These are phyloP conservation scores for Kurtzmaniella natalensis DNA, from an alignment of 1,139 yeast genomes.

Conservation along the genomic window DNA sequence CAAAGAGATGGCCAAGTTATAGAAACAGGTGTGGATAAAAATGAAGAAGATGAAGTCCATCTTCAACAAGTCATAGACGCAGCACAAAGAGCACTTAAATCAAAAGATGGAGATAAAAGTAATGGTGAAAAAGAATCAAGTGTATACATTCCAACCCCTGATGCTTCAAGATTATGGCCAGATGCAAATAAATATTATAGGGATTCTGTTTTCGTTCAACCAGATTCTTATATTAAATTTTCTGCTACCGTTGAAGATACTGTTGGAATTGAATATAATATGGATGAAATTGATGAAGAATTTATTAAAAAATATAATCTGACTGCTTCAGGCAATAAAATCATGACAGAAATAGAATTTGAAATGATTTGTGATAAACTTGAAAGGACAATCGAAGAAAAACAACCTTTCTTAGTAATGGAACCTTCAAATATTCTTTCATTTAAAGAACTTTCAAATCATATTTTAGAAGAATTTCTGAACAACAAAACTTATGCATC, in stretches of 20 bases:
- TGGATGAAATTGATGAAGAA: conserved; percentile 85
- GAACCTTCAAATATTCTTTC: conserved; percentile 76
- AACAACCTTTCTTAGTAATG: conserved; percentile 84
- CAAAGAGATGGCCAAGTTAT: conserved; percentile 86
- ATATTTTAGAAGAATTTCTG: conserved; percentile 33
- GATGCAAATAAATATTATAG: conserved; percentile 72
- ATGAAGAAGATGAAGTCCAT: conserved; percentile 96
- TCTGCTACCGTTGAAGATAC: conserved; percentile 96
- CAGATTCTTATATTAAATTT: conserved; percentile 78
- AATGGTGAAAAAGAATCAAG: conserved; percentile 33
- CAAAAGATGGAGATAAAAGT: conserved; percentile 43
- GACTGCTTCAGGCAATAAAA: conserved; percentile 16
- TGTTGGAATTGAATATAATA: conserved; percentile 76
- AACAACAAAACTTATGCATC: conserved; percentile 20
- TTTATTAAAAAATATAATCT: conserved; percentile 39
- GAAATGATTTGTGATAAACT: conserved; percentile 73
- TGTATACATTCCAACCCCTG: conserved; percentile 94
- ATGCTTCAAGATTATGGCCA: conserved; percentile 80
- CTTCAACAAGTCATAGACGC: conserved; percentile 85
- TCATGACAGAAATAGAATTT: conserved; percentile 76
- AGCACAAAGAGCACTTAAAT: conserved; percentile 56
- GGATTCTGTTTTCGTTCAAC: conserved; percentile 59
- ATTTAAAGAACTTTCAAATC: conserved; percentile 61
- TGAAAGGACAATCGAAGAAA: conserved; percentile 69
- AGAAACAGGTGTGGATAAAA: conserved; percentile 97